phyloP scores from a whole-genome alignment of 176 grass and related monocot genomes.

The Pontederia paniculata region DNA sequence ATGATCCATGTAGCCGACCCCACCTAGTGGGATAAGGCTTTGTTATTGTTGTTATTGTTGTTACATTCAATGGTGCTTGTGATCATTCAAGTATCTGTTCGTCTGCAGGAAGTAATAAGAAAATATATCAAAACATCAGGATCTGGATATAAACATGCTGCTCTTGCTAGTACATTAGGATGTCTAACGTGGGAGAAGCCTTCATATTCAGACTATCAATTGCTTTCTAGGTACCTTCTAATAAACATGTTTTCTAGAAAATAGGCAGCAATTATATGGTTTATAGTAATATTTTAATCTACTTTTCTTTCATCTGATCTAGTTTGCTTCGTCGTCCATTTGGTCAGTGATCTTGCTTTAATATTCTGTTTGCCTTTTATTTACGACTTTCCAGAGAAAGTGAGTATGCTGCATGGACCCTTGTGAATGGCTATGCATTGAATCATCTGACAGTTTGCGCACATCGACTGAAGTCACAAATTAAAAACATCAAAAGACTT shows the following conservation, averaged over 20 bases:
- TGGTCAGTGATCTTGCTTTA: too few species aligned
- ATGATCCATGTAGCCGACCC: too few species aligned
- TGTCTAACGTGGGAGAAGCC: slow-evolving; percentile 82
- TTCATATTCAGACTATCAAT: slow-evolving; percentile 64
- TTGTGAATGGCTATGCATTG: slow-evolving; percentile 97
- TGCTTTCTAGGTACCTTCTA: slow-evolving; percentile 61
- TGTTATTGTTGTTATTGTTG: too few species aligned
- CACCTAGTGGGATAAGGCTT: too few species aligned
- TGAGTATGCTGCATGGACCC: slow-evolving; percentile 94
- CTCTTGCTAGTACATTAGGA: slow-evolving; percentile 70
- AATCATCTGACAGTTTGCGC: slow-evolving; percentile 81
- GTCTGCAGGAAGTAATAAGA: slow-evolving; percentile 58
- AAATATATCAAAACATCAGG: slow-evolving; percentile 77
- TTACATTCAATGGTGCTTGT: background rate
- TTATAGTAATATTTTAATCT: too few species aligned
- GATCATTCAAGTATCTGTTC: background rate
- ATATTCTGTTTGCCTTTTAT: slow-evolving; percentile 15
- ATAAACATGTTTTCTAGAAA: background rate
- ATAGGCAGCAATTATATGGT: too few species aligned
- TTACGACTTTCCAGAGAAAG: slow-evolving; percentile 47
- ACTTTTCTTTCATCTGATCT: too few species aligned
- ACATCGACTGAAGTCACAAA: slow-evolving; percentile 61
- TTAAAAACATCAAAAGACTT: slow-evolving; percentile 56
- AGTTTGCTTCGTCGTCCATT: background rate
- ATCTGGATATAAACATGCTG: slow-evolving; percentile 73